Evolutionary conservation across 1,284 basidiomycete species (phyloP).

Genomic region (Ceratorhiza oryzae-sativae): DNA sequence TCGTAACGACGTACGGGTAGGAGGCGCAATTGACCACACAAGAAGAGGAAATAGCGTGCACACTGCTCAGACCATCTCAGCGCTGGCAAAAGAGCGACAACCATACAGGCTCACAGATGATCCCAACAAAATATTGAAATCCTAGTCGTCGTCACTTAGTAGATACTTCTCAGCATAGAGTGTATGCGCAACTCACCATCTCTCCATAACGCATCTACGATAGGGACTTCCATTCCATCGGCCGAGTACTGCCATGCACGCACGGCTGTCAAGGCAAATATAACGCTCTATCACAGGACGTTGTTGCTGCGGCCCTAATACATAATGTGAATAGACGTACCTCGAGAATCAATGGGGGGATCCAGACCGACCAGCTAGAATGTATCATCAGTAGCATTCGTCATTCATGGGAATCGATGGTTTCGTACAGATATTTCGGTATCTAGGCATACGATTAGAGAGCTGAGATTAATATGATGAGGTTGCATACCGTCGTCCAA

Average conservation of each 20-base stretch:
- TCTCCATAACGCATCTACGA: conserved; percentile 10
- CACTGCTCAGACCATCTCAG: neutral
- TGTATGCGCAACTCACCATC: conserved; percentile 20
- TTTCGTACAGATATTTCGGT: neutral
- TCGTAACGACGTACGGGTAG: conserved; percentile 14
- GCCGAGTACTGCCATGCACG: conserved; percentile 17
- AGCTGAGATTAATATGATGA: neutral
- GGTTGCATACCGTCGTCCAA: conserved; percentile 18
- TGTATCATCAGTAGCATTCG: neutral
- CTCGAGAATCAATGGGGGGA: conserved; percentile 32
- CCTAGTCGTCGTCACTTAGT: neutral
- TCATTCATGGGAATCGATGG: neutral
- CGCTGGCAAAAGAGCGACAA: neutral
- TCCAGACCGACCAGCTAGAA: conserved; percentile 27
- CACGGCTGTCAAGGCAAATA: conserved; percentile 20
- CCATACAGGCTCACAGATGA: conserved; percentile 14
- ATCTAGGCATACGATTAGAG: neutral
- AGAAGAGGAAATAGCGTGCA: conserved; percentile 25
- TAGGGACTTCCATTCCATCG: neutral
- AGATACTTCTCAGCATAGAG: neutral
- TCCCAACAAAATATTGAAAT: conserved; percentile 32
- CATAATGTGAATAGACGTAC: neutral
- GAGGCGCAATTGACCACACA: conserved; percentile 23
- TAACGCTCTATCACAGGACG: neutral
- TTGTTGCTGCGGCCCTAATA: neutral